phyloP scores from a whole-genome alignment of 495 filamentous ascomycete genomes.

The Diplogelasinospora grovesii region DNA sequence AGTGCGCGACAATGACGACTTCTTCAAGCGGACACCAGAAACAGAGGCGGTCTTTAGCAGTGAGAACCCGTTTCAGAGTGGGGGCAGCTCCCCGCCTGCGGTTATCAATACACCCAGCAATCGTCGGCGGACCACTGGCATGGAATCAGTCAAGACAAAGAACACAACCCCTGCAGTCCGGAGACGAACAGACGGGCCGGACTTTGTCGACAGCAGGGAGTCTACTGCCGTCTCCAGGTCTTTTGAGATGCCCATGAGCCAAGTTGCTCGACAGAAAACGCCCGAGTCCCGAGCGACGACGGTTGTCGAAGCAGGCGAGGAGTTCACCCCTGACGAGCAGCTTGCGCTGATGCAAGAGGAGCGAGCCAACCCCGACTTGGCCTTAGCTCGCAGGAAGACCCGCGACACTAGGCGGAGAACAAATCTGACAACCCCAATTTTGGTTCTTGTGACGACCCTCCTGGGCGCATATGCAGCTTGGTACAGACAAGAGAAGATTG shows the following conservation, averaged over 20 bases:
- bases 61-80: conserved; percentile 95
- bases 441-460: conserved; percentile 58
- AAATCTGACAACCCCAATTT: conserved; percentile 48
- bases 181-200: conserved; percentile 29
- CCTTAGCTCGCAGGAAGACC: conserved; percentile 19
- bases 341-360: conserved; percentile 63
- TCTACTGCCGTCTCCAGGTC: conserved; percentile 30
- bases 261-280: conserved; percentile 6
- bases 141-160: conserved; percentile 17
- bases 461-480: conserved; percentile 67
- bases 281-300: conserved; percentile 15
- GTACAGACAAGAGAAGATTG: conserved; percentile 90
- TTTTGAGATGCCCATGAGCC: conserved; percentile 43
- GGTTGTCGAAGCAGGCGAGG: conserved; percentile 61
- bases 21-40: conserved; percentile 38
- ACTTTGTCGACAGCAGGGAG: conserved; percentile 16
- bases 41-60: conserved; percentile 63
- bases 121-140: conserved; percentile 31
- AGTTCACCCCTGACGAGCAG: conserved; percentile 89
- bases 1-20: conserved; percentile 31
- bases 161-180: conserved; percentile 26
- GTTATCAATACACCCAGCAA: conserved; percentile 34
- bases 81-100: conserved; percentile 39
- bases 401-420: conserved; percentile 8
- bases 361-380: conserved; percentile 27